Conservation (phyloP, 2,329 filamentous ascomycete species). For the Xylariomycetidae sp. region DNA sequence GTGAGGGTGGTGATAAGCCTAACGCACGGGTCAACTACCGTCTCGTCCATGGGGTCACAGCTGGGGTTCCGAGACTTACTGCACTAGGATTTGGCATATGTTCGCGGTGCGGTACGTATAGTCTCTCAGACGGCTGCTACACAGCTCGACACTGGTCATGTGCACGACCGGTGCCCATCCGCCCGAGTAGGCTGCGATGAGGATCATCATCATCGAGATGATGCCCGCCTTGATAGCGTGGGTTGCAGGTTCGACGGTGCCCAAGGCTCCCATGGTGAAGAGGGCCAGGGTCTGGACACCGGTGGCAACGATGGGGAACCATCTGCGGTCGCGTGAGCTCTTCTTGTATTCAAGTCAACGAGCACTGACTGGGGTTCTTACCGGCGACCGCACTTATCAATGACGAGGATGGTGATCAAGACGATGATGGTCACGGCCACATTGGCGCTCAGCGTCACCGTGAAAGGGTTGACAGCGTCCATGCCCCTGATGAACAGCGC, state of each 20-base stretch:
- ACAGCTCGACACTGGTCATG: constrained; percentile 29
- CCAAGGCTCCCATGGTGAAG: constrained; percentile 32
- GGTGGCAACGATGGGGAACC: constrained; percentile 22
- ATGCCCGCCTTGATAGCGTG: constrained; percentile 13
- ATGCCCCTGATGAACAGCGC: constrained; percentile 24
- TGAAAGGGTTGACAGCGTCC: constrained; percentile 20
- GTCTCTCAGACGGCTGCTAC: constrained; percentile 26
- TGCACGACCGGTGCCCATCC: constrained; percentile 31
- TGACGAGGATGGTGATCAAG: not conserved
- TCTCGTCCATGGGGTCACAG: too few relatives aligned
- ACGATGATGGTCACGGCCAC: not conserved
- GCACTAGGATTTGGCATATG: constrained; percentile 24
- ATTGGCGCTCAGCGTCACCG: not conserved
- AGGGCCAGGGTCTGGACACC: constrained; percentile 24
- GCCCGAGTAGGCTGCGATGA: constrained; percentile 23
- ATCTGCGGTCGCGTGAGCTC: not conserved
- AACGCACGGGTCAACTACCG: too few relatives aligned
- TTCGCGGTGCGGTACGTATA: constrained; percentile 23
- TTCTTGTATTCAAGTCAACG: too few relatives aligned
- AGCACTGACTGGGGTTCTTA: too few relatives aligned
- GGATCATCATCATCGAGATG: constrained; percentile 28
- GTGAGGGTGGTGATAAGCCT: constrained; percentile 1
- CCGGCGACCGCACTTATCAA: too few relatives aligned
- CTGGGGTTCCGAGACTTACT: too few relatives aligned
- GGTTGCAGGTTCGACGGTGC: constrained; percentile 6